These are phyloP conservation scores for Dichomitus squalens DNA, from an alignment of 1,284 basidiomycete genomes.

Conservation along the genomic window DNA sequence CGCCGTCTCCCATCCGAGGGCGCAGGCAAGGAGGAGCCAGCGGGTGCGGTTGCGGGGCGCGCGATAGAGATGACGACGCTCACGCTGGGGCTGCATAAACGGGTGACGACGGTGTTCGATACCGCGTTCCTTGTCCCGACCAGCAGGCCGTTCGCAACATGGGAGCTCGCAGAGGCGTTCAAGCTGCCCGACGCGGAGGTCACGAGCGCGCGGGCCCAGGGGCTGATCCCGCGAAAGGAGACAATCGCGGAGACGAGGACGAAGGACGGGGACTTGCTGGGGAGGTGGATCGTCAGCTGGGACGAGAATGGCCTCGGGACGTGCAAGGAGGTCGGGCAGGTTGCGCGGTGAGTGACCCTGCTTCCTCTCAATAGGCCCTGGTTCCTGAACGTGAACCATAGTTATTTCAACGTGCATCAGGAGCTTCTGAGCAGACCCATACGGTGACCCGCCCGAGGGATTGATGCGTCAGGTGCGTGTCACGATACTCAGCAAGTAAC, in stretches of 20 bases:
- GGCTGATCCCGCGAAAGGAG: conserved; percentile 57
- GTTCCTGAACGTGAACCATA: conserved; percentile 27
- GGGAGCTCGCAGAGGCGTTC: conserved; percentile 69
- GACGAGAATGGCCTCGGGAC: conserved; percentile 59
- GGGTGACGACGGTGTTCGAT: conserved; percentile 74
- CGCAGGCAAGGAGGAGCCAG: conserved; percentile 15
- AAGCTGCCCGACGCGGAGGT: conserved; percentile 46
- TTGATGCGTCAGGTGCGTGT: background rate
- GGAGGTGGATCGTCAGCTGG: conserved; percentile 81
- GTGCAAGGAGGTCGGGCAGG: conserved; percentile 59
- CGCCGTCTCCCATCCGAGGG: conserved; percentile 30
- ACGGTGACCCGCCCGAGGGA: background rate
- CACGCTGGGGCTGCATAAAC: conserved; percentile 60
- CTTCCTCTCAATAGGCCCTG: background rate
- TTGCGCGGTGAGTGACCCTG: conserved; percentile 55
- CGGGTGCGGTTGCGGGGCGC: background rate
- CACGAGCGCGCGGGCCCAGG: conserved; percentile 35
- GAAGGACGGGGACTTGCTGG: conserved; percentile 63
- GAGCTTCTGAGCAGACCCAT: conserved; percentile 53
- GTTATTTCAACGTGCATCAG: conserved; percentile 86
- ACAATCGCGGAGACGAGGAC: conserved; percentile 77
- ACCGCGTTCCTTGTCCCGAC: conserved; percentile 72
- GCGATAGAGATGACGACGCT: conserved; percentile 76
- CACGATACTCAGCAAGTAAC: background rate
- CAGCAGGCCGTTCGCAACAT: conserved; percentile 76